A percentile compares a stretch with the other conserved stretches of the same genome.
These are phyloP conservation scores for Entoloma clypeatum DNA, from an alignment of 1,284 basidiomycete genomes.

Conservation along the genomic window DNA sequence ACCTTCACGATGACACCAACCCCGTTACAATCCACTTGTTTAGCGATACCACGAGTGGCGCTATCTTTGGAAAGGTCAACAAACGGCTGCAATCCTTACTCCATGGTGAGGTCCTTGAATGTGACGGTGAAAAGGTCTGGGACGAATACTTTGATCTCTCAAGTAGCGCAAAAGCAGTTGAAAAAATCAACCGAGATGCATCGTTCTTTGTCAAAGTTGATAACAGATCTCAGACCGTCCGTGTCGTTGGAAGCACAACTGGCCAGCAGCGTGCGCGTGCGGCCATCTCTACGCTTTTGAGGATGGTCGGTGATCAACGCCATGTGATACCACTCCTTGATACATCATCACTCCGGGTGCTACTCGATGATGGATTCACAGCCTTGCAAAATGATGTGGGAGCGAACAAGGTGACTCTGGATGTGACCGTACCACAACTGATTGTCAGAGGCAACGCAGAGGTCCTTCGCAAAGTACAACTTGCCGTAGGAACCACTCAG, in stretches of 20 bases:
- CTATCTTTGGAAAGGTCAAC: constrained; percentile 34
- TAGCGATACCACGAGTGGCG: constrained; percentile 31
- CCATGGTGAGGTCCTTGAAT: constrained; percentile 33
- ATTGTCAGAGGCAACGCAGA: constrained; percentile 35
- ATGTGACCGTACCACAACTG: constrained; percentile 32
- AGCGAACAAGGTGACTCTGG: constrained; percentile 36
- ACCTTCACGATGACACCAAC: constrained; percentile 30
- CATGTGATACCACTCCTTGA: constrained; percentile 34
- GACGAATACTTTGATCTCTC: constrained; percentile 42
- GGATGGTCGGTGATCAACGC: constrained; percentile 30
- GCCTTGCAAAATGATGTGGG: constrained; percentile 34
- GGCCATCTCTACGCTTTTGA: constrained; percentile 32
- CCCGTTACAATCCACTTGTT: constrained; percentile 38
- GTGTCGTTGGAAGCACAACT: constrained; percentile 33
- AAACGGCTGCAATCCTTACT: constrained; percentile 33
- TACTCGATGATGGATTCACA: constrained; percentile 36
- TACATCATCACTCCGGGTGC: constrained; percentile 27
- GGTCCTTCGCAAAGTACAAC: constrained; percentile 21
- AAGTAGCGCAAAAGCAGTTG: constrained; percentile 34
- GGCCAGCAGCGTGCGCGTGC: constrained; percentile 29
- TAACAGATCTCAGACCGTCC: constrained; percentile 32
- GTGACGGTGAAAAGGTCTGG: constrained; percentile 37
- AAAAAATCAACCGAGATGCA: constrained; percentile 30
- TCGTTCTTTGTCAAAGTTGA: constrained; percentile 38
- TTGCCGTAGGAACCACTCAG: constrained; percentile 12